Evolutionary conservation across 371 early-diverging fungal species (phyloP), one percentile per base, ranked within the genome.

Genomic region (Mortierella sp.): DNA sequence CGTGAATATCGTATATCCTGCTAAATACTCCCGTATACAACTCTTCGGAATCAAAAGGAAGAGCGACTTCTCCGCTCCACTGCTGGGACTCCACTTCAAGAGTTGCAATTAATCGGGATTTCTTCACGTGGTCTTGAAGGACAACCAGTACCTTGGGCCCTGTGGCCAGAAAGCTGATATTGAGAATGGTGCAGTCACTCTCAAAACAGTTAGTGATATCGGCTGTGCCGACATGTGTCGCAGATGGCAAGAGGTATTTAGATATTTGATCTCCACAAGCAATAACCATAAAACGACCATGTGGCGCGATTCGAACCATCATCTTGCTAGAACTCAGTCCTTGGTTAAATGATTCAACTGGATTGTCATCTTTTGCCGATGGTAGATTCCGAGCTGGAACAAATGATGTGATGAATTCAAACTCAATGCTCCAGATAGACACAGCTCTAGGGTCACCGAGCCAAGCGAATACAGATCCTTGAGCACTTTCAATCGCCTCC

Each of bases 361-460:
- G 1, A 33, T 2, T 32, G 15, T 28, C 28, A 28, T 2, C 28
- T 28, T 28, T 28, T 28, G 28, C 28, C 2, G 58, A 58, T 24
- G 58, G 32, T 16, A 58, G 58, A 58, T 33, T 32, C 13, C 15
- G 15, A 33, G 33, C 21, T 11, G 33, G 33, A 16, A 58, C 28
- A 32, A 58, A 58, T 33, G 58, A 24, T 8, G 33, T 13, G 28
- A 58, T 58, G 19, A 15, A 33, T 33, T 36, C 58, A 7, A 58
- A 33, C 58, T 58, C 58, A 13, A 58, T 32, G 9, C 58, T 58
- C 58, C 58, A 58, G n/a, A 58, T 58, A 8, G 58, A 58, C 5
- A 19, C 32, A 15, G 58, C 58, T 33, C 28, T 6, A 15, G 33
- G 2, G 28, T 58, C 58, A 7, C 58, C 58, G 32, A 58, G 33